A percentile compares a stretch with the other conserved stretches of the same genome.
Evolutionary conservation across 352 stramenopile species (phyloP).

Genomic region (Phytopythium sindhum): DNA sequence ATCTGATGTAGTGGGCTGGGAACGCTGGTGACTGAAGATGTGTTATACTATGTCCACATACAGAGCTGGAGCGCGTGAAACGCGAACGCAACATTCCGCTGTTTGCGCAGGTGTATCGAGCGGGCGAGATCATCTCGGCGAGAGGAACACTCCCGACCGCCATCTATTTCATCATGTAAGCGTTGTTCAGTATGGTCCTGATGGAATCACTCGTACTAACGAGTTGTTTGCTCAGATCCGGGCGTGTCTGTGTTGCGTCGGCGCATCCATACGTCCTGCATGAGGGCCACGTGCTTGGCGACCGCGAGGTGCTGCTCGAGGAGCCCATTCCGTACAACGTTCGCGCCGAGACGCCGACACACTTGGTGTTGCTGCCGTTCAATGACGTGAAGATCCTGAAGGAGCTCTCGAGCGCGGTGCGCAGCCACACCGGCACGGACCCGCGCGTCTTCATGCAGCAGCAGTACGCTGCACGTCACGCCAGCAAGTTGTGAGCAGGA

Average conservation of each 20-base stretch:
- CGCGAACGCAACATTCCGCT: conserved; percentile 68
- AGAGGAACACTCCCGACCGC: conserved; percentile 60
- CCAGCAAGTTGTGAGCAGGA: conserved; percentile 26
- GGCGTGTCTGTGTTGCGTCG: conserved; percentile 61
- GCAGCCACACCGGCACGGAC: conserved; percentile 23
- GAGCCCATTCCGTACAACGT: conserved; percentile 77
- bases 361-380: conserved; percentile 63
- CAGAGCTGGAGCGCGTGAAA: conserved; percentile 35
- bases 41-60: neutral
- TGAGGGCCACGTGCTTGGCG: conserved; percentile 54
- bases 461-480: conserved; percentile 29
- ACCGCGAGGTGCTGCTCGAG: conserved; percentile 61
- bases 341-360: conserved; percentile 40
- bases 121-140: conserved; percentile 60
- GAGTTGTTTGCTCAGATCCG: conserved; percentile 30
- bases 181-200: neutral
- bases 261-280: conserved; percentile 53
- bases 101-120: conserved; percentile 64
- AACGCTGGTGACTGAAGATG: neutral
- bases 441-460: conserved; percentile 33
- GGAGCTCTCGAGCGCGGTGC: conserved; percentile 28
- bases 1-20: neutral
- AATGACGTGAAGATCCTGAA: conserved; percentile 58
- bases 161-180: conserved; percentile 81
- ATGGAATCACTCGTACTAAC: neutral